Conservation (phyloP, 176 grass and related monocot genomes). For the Alopecurus myosuroides region DNA sequence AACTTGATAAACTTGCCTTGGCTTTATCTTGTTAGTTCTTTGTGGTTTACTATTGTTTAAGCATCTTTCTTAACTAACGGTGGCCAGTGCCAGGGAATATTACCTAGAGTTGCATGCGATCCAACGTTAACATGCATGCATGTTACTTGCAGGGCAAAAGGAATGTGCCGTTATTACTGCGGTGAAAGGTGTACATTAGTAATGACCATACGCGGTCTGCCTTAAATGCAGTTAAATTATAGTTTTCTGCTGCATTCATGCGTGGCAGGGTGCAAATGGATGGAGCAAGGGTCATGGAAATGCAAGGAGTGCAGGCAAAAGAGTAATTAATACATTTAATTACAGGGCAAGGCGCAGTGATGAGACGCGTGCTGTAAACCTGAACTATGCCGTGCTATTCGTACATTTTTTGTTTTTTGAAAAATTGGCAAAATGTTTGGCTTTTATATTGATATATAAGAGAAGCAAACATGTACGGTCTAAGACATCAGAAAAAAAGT, state of each 20-base stretch:
- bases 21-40: constrained; percentile 27
- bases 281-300: constrained; percentile 1
- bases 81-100: constrained; percentile 14
- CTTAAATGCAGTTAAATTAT: constrained; percentile 29
- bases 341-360: constrained; percentile 7
- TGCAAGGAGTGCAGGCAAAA: not conserved
- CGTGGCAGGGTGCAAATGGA: constrained; percentile 11
- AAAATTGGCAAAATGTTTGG: no score
- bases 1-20: not conserved
- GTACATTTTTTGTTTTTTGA: no score
- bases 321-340: constrained; percentile 25
- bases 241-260: constrained; percentile 7
- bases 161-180: not conserved
- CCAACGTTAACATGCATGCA: not conserved
- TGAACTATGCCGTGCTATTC: not conserved
- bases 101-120: constrained; percentile 4
- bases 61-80: constrained; percentile 16
- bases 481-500: no score
- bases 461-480: no score
- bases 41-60: constrained; percentile 32
- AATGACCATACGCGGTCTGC: not conserved
- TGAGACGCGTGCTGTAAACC: constrained; percentile 8
- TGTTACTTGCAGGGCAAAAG: constrained; percentile 3
- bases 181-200: not conserved
- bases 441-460: no score